Evolutionary conservation across 1,284 basidiomycete species (phyloP).

Genomic region (Cryptococcus depauperatus): DNA sequence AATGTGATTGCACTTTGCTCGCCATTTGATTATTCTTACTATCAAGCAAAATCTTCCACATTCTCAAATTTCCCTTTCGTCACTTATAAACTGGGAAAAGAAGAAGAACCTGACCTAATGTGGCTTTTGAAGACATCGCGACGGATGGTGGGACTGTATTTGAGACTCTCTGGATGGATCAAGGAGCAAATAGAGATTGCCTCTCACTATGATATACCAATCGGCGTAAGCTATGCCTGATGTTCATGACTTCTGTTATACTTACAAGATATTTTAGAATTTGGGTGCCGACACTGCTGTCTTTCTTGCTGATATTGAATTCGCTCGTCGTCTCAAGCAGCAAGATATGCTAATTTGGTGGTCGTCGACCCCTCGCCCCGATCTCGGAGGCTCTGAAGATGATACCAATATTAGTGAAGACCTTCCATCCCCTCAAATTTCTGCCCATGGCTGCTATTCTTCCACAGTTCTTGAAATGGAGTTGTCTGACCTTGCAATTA

Average conservation of each 20-base stretch:
- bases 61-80: constrained; percentile 80
- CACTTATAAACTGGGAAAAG: constrained; percentile 68
- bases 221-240: constrained; percentile 51
- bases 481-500: constrained; percentile 84
- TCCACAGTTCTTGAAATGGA: constrained; percentile 90
- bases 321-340: constrained; percentile 73
- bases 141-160: constrained; percentile 75
- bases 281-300: constrained; percentile 83
- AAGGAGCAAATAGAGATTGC: constrained; percentile 73
- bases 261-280: constrained; percentile 47
- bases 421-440: constrained; percentile 76
- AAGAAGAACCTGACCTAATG: constrained; percentile 50
- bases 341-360: constrained; percentile 96
- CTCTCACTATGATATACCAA: constrained; percentile 83
- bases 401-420: constrained; percentile 71
- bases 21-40: constrained; percentile 73
- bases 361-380: constrained; percentile 82
- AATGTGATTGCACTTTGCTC: constrained; percentile 76
- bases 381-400: constrained; percentile 86
- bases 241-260: too few relatives aligned
- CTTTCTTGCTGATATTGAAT: constrained; percentile 80
- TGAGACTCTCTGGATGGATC: constrained; percentile 71
- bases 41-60: constrained; percentile 65
- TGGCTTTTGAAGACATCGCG: constrained; percentile 51
- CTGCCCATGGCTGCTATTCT: constrained; percentile 76